Base-by-base conservation (phyloP, 2,329 filamentous ascomycete species). In the Colletotrichum eremochloae region DNA sequence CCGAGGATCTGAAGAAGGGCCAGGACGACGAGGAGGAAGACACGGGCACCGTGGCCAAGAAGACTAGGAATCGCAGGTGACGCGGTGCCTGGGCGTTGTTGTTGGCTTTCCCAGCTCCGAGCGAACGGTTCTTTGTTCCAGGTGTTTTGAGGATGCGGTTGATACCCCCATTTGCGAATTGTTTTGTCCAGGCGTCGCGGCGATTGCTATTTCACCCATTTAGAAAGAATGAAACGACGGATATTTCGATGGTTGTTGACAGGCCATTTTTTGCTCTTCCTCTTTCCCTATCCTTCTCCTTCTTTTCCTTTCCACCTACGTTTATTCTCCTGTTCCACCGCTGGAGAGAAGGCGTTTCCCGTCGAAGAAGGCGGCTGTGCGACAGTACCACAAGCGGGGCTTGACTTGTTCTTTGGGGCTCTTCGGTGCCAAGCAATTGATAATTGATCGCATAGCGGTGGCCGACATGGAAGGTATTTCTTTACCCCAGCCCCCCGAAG, bases 11-110 rank as follows among this genome's bases (percentile, higher is more conserved):
- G 9, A 92, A 94, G 80, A 96, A 96, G 83, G 94, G 94, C 0
- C 91, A 93, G 77, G 93, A 95, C 74, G 91, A 93, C 78, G 94
- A 96, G 77, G 94, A 96, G 79, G 93, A 96, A 79, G 93, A 95
- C 74, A 83, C 85, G 74, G 86, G 86, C 74, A 83, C 87, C 63
- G 86, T 87, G 65, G 69, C 74, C 36, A 91, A 91, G 83, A 90
- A 90, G 84, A 91, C 88, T 68, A 83, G 89, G 76, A 88, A 87
- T 74, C 85, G 89, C 70, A 86, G 87, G 76, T 86, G 61, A 72
- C 29, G 15, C 38, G 40, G 66, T 72, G 70, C 48, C 60, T 46
- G 55, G 46, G 66, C 53, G 58, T 69, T 63, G 64, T 68, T 64
- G 53, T 29, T 14, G 38, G 38, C 56, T 40, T 58, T 60, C 20